Percentiles rank a stretch among this genome's conserved stretches.
Evolutionary conservation across 2,329 filamentous ascomycete species (phyloP).

Genomic region (Clonostachys byssicola): DNA sequence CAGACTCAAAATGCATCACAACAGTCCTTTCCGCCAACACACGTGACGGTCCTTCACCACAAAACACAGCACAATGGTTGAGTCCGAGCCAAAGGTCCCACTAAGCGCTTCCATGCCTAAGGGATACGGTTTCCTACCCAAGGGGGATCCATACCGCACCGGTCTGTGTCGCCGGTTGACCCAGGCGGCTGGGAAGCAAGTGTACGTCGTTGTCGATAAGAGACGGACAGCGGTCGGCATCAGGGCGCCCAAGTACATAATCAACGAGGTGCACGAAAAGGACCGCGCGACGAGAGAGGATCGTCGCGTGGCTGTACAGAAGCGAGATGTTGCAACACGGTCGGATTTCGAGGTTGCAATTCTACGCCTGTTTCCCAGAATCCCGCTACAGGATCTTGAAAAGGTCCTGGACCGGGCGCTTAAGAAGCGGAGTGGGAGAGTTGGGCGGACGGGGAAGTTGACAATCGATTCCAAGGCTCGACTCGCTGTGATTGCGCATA

Average conservation of each 20-base stretch:
- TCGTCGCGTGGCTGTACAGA: conserved; percentile 22
- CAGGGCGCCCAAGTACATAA: conserved; percentile 28
- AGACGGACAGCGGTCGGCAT: conserved; percentile 22
- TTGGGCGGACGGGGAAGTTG: conserved; percentile 37
- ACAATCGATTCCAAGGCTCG: conserved; percentile 29
- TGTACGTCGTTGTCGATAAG: conserved; percentile 29
- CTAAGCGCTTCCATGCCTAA: conserved; percentile 18
- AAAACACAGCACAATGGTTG: too few species aligned
- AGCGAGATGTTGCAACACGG: conserved; percentile 25
- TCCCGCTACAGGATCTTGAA: conserved; percentile 25
- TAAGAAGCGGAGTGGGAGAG: conserved; percentile 38
- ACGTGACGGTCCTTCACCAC: too few species aligned
- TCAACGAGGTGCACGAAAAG: conserved; percentile 15
- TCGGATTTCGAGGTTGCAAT: conserved; percentile 26
- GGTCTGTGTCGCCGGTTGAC: conserved; percentile 30
- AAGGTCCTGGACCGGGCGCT: conserved; percentile 33
- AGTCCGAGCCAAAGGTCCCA: too few species aligned
- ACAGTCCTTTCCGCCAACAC: too few species aligned
- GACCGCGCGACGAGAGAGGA: conserved; percentile 20
- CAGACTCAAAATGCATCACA: too few species aligned
- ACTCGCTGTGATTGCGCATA: conserved; percentile 43
- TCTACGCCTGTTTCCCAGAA: conserved; percentile 27
- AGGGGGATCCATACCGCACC: conserved; percentile 36
- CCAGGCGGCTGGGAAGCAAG: conserved; percentile 16
- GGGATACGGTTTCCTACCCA: conserved; percentile 34